Base-by-base conservation (phyloP, 139 green algal genomes). In the Volvox africanus region DNA sequence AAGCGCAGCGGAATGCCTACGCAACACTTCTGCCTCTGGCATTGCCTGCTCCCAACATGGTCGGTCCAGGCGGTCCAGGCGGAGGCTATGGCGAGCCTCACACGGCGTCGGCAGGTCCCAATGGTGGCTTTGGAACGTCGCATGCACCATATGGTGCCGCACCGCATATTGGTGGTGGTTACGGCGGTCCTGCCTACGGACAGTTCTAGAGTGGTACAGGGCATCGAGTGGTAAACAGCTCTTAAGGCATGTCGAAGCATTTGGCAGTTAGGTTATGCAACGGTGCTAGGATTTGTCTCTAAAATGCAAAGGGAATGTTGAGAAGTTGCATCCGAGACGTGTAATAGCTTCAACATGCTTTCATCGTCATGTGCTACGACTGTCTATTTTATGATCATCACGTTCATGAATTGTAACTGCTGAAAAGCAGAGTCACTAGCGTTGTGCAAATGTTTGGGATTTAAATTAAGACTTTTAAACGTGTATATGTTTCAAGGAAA, bases 1-100 rank as follows among this genome's bases (percentile, higher is more conserved):
- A 94, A 37, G 92, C 94, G 24, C 82, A 91, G 68, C 88, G 87
- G 69, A 98, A 98, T 91, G 96, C 97, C 50, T 98, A 98, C 82
- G 92, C 94, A 28, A 96, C 95, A 69, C 92, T 98, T 17, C 95
- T 98, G 94, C 97, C 97, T 1, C 92, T 97, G 22, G 97, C 96
- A 50, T 93, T 98, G 82, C 97, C 97, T 9, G 95, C 96, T 24
- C 95, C 96, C 30, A 81, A 81, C 86, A 93, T 91, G 87, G 32
- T 50, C 12, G 75, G 73, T 0, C 73, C 86, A 33, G 86, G 86
- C n/a, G 86, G 86, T 20, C 75, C 86, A 44, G 75, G 73, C 44
- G 86, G 86, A 24, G 86, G 86, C 86, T 90, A 78, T 61, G 86
- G 17, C 13, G 73, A 85, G 26, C 26, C 82, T n/a, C 82, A 84